Evolutionary conservation across 345 rosid genomes (phyloP).

Genomic region (Litchi chinensis): DNA sequence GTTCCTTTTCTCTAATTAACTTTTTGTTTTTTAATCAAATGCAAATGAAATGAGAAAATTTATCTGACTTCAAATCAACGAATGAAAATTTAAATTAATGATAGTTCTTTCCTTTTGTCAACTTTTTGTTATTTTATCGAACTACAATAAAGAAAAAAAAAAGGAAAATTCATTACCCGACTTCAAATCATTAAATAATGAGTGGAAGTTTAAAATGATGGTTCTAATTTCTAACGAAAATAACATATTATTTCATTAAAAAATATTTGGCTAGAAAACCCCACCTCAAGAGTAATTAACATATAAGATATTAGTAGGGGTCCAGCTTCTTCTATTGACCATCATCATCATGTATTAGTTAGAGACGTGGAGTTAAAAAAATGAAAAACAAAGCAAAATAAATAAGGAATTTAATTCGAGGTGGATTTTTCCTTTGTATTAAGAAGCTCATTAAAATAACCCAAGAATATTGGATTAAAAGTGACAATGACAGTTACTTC

Average conservation of each 20-base stretch:
- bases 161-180: no score
- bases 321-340: background rate
- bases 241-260: background rate
- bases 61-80: no score
- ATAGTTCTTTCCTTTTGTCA: no score
- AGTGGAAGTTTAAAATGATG: no score
- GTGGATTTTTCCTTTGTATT: background rate
- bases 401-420: background rate
- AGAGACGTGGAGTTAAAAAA: background rate
- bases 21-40: no score
- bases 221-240: no score
- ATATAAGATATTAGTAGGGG: background rate
- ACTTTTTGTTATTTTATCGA: no score
- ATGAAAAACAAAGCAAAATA: background rate
- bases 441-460: slow-evolving; percentile 12
- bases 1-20: no score
- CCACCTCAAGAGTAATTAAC: background rate
- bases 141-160: no score
- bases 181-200: no score
- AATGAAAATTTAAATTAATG: no score
- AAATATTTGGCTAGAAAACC: background rate
- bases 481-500: slow-evolving; percentile 34
- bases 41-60: no score
- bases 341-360: slow-evolving; percentile 14
- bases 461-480: background rate